Percentiles rank a stretch among this genome's conserved stretches.
phyloP scores from a whole-genome alignment of 371 early-diverging fungal species.

The Apophysomyces elegans region DNA sequence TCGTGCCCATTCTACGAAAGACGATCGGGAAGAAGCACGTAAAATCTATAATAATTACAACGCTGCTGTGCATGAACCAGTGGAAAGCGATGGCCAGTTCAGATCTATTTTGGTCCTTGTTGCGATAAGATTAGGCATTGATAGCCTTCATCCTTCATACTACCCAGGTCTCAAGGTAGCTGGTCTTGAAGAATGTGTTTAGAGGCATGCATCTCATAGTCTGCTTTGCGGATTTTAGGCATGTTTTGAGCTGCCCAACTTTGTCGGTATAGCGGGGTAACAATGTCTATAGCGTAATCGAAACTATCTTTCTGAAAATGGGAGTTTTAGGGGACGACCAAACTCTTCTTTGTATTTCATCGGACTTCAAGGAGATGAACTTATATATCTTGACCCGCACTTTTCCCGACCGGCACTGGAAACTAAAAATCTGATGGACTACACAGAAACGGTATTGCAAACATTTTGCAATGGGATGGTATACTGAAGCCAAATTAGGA shows the following conservation, averaged over 20 bases:
- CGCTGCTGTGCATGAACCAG: constrained; percentile 13
- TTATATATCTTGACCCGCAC: constrained; percentile 96
- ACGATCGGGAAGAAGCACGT: constrained; percentile 36
- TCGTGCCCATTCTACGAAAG: constrained; percentile 3
- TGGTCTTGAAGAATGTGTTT: background rate
- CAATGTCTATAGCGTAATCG: constrained; percentile 14
- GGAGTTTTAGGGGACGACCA: constrained; percentile 76
- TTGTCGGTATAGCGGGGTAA: constrained; percentile 91
- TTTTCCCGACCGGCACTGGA: constrained; percentile 74
- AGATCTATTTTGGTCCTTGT: constrained; percentile 83
- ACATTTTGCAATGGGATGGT: background rate
- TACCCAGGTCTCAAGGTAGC: constrained; percentile 67
- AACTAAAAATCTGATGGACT: constrained; percentile 54
- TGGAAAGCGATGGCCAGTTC: constrained; percentile 34
- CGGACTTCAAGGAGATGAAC: constrained; percentile 80
- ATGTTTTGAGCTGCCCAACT: constrained; percentile 77
- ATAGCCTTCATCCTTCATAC: constrained; percentile 86
- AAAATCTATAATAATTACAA: constrained; percentile 32
- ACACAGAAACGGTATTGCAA: constrained; percentile 48
- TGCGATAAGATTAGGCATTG: constrained; percentile 88
- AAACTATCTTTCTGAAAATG: constrained; percentile 1
- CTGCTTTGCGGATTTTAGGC: constrained; percentile 35
- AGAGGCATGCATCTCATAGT: background rate
- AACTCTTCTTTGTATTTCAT: constrained; percentile 93
- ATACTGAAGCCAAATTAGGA: constrained; percentile 49